phyloP scores from a whole-genome alignment of 2,329 filamentous ascomycete genomes.

The Colletotrichum sp. region DNA sequence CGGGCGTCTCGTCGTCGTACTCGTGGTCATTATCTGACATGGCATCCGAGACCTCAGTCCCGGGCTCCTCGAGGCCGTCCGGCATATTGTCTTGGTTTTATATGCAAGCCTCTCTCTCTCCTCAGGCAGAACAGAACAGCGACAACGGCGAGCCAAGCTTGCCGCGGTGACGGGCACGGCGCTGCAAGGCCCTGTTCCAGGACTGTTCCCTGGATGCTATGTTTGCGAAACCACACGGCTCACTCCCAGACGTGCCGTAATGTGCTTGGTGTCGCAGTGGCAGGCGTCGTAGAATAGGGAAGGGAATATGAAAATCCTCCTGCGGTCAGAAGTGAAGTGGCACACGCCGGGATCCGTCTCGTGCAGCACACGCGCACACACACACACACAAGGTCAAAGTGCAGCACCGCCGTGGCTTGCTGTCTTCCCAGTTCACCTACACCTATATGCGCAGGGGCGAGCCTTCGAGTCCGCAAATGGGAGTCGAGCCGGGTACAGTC shows the following conservation, averaged over 20 bases:
- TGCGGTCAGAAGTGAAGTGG: conserved; percentile 7
- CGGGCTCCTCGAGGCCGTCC: conserved; percentile 57
- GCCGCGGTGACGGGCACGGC: conserved; percentile 32
- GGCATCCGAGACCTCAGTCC: conserved; percentile 61
- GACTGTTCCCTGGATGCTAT: background rate
- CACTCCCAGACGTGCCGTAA: conserved; percentile 3
- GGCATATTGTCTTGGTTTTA: conserved; percentile 63
- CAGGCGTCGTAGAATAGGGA: conserved; percentile 13
- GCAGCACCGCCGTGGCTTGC: background rate
- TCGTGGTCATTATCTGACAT: conserved; percentile 67
- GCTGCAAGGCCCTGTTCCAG: conserved; percentile 34
- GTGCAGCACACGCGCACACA: background rate
- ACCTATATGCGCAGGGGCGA: conserved; percentile 25
- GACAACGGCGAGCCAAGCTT: conserved; percentile 15
- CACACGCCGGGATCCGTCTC: conserved; percentile 15
- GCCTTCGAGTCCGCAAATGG: background rate
- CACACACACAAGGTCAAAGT: background rate
- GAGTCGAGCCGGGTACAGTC: background rate
- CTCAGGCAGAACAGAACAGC: background rate
- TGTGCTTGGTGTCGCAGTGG: conserved; percentile 8
- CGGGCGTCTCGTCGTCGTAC: conserved; percentile 51
- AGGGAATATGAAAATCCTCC: conserved; percentile 6
- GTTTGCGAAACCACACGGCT: conserved; percentile 21
- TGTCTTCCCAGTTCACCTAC: conserved; percentile 22
- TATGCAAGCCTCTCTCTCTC: conserved; percentile 38